Base-by-base conservation (phyloP, 345 rosid genomes). In the Sisymbrium irio region DNA sequence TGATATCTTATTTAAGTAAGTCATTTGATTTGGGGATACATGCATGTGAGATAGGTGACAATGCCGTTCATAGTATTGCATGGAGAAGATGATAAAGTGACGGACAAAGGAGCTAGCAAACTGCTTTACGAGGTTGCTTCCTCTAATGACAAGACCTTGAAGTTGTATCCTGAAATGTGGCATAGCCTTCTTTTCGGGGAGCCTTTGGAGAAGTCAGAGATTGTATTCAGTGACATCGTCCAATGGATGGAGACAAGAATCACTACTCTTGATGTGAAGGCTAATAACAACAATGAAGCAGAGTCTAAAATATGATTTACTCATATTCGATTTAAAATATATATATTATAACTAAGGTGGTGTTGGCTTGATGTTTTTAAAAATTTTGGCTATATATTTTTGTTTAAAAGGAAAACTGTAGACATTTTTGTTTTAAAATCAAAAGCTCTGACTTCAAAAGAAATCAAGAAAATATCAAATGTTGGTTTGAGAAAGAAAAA, bases 181-280 rank as follows among this genome's bases (percentile, higher is more conserved):
- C 99, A 95, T 33, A 94, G 98, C 4, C 67, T 95, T 68, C 88
- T 95, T 0, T 90, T 87, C 4, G 99, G 97, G 0, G 99, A 95
- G 58, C 77, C 92, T 20, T 51, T 42, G 3, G 78, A 85, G 47
- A 95, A 92, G 65, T 81, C 84, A 12, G 81, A 87, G n/a, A 67
- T 73, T 8, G 99, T 95, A 40, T 92, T 92, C 46, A 28, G 42
- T 4, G 96, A 95, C 66, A 87, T 88, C 14, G 79, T 90, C 18
- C 65, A 42, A 0, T 95, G 98, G 99, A 77, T 95, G 55, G 80
- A 85, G 6, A 69, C 79, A 75, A 84, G 89, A 67, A 62, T 58
- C 49, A 64, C 69, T 61, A 76, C 69, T 42, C 75, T 76, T 62
- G 19, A 27, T 2, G 79, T 76, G 11, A 76, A 76, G 25, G 65